Evolutionary conservation across 2,329 filamentous ascomycete genomes (phyloP).

Genomic region (Penicillium sp.): DNA sequence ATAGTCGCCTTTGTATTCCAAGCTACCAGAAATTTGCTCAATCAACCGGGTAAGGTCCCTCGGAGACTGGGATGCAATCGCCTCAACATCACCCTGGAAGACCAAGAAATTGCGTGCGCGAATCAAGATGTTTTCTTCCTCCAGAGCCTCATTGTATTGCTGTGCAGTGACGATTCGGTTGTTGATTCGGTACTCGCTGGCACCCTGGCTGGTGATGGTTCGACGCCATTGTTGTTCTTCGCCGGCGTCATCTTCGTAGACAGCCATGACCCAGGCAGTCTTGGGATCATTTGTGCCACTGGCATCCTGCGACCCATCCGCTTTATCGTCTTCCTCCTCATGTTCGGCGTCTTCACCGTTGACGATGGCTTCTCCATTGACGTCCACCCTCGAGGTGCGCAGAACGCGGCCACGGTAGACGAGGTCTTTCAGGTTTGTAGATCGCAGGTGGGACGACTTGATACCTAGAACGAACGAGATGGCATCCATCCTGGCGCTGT

Average conservation of each 20-base stretch:
- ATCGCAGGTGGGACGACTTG: slow-evolving; percentile 96
- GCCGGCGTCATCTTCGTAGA: slow-evolving; percentile 96
- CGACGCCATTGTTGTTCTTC: slow-evolving; percentile 97
- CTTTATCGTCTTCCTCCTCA: slow-evolving; percentile 60
- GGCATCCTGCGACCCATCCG: slow-evolving; percentile 63
- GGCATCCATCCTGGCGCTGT: slow-evolving; percentile 80
- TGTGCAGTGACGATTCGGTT: slow-evolving; percentile 84
- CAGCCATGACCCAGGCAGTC: slow-evolving; percentile 98
- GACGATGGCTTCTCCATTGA: slow-evolving; percentile 72
- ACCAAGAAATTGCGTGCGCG: slow-evolving; percentile 98
- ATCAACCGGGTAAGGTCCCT: slow-evolving; percentile 92
- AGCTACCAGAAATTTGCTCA: slow-evolving; percentile 94
- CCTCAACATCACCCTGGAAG: slow-evolving; percentile 97
- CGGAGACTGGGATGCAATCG: slow-evolving; percentile 92
- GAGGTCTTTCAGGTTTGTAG: slow-evolving; percentile 88
- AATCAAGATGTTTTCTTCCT: slow-evolving; percentile 94
- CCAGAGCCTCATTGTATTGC: slow-evolving; percentile 90
- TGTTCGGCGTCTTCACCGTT: slow-evolving; percentile 67
- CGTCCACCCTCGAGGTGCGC: slow-evolving; percentile 89
- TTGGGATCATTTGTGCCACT: slow-evolving; percentile 76
- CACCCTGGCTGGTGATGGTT: slow-evolving; percentile 83
- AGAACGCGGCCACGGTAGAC: slow-evolving; percentile 95
- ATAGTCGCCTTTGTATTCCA: slow-evolving; percentile 94
- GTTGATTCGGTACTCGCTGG: slow-evolving; percentile 97
- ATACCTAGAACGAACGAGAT: slow-evolving; percentile 99